Conservation (phyloP, 129 eudicot species). For the Oenanthe sinensis region DNA sequence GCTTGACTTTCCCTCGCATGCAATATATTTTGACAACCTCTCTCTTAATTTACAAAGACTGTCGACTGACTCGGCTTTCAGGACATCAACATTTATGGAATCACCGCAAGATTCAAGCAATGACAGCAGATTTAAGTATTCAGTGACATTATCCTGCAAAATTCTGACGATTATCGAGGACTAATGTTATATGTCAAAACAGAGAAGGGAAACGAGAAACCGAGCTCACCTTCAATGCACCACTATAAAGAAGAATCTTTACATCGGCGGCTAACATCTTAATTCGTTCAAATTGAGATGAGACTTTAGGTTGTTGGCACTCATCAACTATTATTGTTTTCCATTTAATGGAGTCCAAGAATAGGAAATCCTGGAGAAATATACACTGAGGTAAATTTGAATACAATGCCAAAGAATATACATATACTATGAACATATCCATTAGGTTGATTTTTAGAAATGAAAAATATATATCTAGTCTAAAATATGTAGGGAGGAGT, state of each 20-base stretch:
- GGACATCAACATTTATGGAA: slow-evolving; percentile 7
- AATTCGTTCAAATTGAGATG: slow-evolving; percentile 25
- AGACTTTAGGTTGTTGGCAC: slow-evolving; percentile 28
- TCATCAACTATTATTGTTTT: slow-evolving; percentile 60
- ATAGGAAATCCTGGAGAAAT: slow-evolving; percentile 43
- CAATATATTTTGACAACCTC: slow-evolving; percentile 30
- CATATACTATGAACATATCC: background rate
- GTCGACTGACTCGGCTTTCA: slow-evolving; percentile 26
- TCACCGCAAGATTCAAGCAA: slow-evolving; percentile 33
- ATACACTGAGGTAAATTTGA: background rate
- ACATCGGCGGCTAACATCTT: slow-evolving; percentile 34
- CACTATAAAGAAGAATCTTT: slow-evolving; percentile 42
- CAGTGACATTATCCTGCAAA: slow-evolving; percentile 45
- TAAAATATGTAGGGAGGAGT: too few species aligned
- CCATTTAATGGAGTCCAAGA: slow-evolving; percentile 39
- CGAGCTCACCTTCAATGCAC: slow-evolving; percentile 33
- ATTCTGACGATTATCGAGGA: slow-evolving; percentile 7
- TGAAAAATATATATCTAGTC: background rate
- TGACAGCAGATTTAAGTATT: slow-evolving; percentile 37
- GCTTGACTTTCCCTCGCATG: slow-evolving; percentile 32
- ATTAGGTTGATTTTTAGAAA: background rate
- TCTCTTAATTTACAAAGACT: slow-evolving; percentile 40
- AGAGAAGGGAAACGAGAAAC: background rate
- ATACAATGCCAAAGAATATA: background rate
- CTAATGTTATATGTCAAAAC: background rate